A percentile compares a stretch with the other conserved stretches of the same genome.
Conservation (phyloP, 2,329 filamentous ascomycete genomes). For the Cryphonectria radicalis region DNA sequence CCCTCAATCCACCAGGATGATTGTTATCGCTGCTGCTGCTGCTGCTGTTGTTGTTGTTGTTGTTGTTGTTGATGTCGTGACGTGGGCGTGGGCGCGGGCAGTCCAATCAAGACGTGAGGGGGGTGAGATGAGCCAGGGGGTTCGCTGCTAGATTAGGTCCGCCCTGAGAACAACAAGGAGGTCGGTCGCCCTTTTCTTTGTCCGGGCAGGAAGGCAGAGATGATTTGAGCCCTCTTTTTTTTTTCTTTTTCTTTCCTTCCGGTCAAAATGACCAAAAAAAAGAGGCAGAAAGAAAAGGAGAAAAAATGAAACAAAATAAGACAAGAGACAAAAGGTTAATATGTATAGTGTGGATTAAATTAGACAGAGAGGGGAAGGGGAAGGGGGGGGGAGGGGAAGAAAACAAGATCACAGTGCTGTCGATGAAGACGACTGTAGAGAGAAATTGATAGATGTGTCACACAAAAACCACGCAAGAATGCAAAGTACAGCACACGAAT, state of each 20-base stretch:
- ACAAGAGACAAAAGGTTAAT: not conserved
- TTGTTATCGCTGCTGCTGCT: not conserved
- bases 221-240: not conserved
- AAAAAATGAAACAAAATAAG: constrained; percentile 9
- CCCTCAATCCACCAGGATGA: not conserved
- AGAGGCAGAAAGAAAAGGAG: not conserved
- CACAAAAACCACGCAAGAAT: not conserved
- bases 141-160: constrained; percentile 7
- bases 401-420: constrained; percentile 23
- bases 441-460: not conserved
- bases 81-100: constrained; percentile 7
- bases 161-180: not conserved
- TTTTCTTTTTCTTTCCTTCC: no score
- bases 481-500: not conserved
- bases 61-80: constrained; percentile 8
- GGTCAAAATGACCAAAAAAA: not conserved
- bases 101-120: constrained; percentile 3
- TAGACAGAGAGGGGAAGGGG: not conserved
- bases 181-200: not conserved
- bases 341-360: not conserved
- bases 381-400: not conserved
- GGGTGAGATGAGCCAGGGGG: constrained; percentile 16
- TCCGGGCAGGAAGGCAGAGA: not conserved
- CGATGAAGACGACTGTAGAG: constrained; percentile 30
- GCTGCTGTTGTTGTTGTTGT: not conserved